Base-by-base conservation (phyloP, 129 eudicot species). In the Flaveria robusta region DNA sequence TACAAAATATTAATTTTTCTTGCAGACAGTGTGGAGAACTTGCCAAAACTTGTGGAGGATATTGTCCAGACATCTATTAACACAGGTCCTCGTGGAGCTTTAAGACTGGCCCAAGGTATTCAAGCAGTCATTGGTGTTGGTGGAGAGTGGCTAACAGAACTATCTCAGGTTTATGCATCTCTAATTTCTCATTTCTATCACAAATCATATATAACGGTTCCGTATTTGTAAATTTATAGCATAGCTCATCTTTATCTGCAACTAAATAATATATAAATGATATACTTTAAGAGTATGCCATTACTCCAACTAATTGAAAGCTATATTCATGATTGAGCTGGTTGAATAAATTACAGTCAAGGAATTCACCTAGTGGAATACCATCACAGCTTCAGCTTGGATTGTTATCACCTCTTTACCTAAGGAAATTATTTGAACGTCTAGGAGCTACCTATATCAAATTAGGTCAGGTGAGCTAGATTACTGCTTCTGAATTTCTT, bases 41-140 rank as follows among this genome's bases (percentile, higher is more conserved):
- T 94, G 76, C 98, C 96, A n/a, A 90, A 86, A 70, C 98, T 93
- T 76, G 88, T 93, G 72, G 97, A 93, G 82, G 98, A 93, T 82
- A 91, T 91, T 26, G 79, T 94, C 68, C 97, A 87, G 82, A 94
- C 96, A 34, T 94, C 98, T 45, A 78, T 94, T 22, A 89, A 80
- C 63, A 94, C 98, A 0, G 98, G 98, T 78, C 98, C 98, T 42
- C 97, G 98, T 81, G 98, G 98, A 37, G 90, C 98, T 24, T 68
- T 94, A 26, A 86, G 98, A 67, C 85, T 94, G 54, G 96, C 90
- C 82, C 98, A 94, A 85, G 98, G 98, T 26, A 82, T 94, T 83
- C 98, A 94, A 91, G 98, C 97, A 72, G 91, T 94, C 55, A 72
- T 91, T 16, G 98, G 98, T 47, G 98, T 94, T 11, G 96, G 98